A percentile compares a stretch with the other conserved stretches of the same genome.
Conservation (phyloP, 345 rosid genomes). For the Euclidium syriacum region DNA sequence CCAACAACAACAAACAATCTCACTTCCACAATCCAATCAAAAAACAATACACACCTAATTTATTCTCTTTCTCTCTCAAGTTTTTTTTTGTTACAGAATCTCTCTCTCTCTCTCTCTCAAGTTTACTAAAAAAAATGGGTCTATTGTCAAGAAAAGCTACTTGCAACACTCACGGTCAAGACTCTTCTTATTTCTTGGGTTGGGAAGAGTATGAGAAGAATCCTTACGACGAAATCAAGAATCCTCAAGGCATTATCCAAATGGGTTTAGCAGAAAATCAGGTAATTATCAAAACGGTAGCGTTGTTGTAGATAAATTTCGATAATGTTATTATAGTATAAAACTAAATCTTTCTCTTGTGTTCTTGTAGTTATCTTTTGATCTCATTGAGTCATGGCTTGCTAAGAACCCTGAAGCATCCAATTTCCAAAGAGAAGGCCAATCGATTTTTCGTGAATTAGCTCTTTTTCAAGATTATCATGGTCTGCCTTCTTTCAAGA, state of each 20-base stretch:
- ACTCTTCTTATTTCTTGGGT: slow-evolving; percentile 73
- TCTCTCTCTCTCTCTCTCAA: background rate
- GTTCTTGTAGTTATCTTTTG: slow-evolving; percentile 52
- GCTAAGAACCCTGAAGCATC: slow-evolving; percentile 57
- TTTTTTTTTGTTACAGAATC: too few species aligned
- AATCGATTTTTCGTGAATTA: slow-evolving; percentile 64
- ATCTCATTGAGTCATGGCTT: slow-evolving; percentile 66
- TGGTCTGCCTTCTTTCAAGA: slow-evolving; percentile 60
- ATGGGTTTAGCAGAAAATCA: slow-evolving; percentile 89
- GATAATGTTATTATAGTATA: background rate
- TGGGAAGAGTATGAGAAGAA: slow-evolving; percentile 79
- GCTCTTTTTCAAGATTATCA: slow-evolving; percentile 86
- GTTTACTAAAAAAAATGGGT: slow-evolving; percentile 41
- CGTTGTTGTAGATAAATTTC: background rate
- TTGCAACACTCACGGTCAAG: slow-evolving; percentile 67
- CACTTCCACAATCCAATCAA: slow-evolving; percentile 26
- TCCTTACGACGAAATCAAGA: slow-evolving; percentile 55
- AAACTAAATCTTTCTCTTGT: slow-evolving; percentile 2
- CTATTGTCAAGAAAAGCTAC: slow-evolving; percentile 54
- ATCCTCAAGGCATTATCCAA: slow-evolving; percentile 67
- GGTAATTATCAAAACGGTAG: slow-evolving; percentile 29
- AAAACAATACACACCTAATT: too few species aligned
- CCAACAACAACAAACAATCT: slow-evolving; percentile 23
- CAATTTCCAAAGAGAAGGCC: slow-evolving; percentile 47
- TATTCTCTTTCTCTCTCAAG: background rate